Percentiles rank a stretch among this genome's conserved stretches.
These are phyloP conservation scores for Tuber umbilicatum DNA, from an alignment of 495 filamentous ascomycete genomes.

Conservation along the genomic window DNA sequence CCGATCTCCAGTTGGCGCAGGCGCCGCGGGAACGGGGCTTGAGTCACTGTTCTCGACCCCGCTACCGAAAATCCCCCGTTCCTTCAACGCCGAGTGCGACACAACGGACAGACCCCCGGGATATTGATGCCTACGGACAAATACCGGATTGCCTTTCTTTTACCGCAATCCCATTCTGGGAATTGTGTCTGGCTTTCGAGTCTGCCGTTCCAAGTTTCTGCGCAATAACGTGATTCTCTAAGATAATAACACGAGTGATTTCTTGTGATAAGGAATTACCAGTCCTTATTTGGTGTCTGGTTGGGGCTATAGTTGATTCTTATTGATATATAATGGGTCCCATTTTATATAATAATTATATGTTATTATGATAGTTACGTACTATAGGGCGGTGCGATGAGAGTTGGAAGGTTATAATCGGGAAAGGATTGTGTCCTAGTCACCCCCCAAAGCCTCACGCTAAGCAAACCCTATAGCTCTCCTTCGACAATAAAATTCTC, in stretches of 20 bases:
- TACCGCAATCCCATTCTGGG: no score
- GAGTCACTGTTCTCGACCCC: not conserved
- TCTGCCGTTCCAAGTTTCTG: not conserved
- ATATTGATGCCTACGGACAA: no score
- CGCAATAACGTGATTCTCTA: not conserved
- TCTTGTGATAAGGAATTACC: not conserved
- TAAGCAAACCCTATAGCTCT: not conserved
- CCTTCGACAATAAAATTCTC: not conserved
- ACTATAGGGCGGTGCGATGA: no score
- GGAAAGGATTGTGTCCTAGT: not conserved
- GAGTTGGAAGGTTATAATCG: not conserved
- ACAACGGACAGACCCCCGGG: no score
- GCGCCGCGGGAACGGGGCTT: not conserved
- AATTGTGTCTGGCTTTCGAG: not conserved
- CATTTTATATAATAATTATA: no score
- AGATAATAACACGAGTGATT: not conserved
- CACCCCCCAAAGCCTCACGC: not conserved
- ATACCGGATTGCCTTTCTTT: no score
- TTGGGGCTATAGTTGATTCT: not conserved
- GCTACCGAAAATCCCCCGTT: not conserved
- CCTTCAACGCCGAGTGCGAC: no score
- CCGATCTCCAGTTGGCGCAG: not conserved
- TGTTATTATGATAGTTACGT: no score
- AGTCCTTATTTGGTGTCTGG: not conserved
- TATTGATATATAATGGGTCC: not conserved